Evolutionary conservation across 805 yeast genomes (phyloP), one percentile per base, ranked within the genome.

Genomic region (Sporopachydermia quercuum): DNA sequence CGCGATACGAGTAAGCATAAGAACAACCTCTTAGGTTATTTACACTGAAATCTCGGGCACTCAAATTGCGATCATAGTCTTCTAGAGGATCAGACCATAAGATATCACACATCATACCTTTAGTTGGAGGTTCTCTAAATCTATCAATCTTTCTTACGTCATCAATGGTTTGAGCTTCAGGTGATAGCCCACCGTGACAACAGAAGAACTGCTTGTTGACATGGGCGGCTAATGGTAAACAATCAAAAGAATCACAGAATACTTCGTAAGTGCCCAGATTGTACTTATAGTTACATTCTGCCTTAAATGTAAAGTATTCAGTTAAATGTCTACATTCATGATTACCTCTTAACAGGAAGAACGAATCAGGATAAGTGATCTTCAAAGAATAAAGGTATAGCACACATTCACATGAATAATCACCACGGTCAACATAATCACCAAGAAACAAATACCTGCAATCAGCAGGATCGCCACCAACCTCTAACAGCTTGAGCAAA

Each of bases 81-180:
- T 85, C 94, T n/a, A 79, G 63, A 1, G 98, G 98, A 58, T 89
- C 97, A 0, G 96, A 79, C 98, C 97, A 89, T 50, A 89, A 68
- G 46, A 89, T 61, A 60, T 89, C 98, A 60, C 96, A 89, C 85
- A 85, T 82, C 40, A 89, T 58, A 0, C 98, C 98, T 44, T 76
- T 71, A 2, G 95, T 81, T 4, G 98, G 97, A 18, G 95, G 95
- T 54, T 86, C 94, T 42, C 79, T 67, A 62, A 87, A 89, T 47
- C 98, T 69, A 58, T 87, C 75, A 34, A 89, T 62, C 30, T 60
- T 64, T 19, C 69, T 66, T 23, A 89, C 60, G 53, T 86, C 96
- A 37, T 74, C 75, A 34, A 84, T 63, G 2, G 78, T 62, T 40
- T 66, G 70, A 46, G 89, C 62, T 40, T 85, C 91, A 3, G 95